These are phyloP conservation scores for Globisporangium okanoganense DNA, from an alignment of 352 stramenopile genomes.

Conservation along the genomic window DNA sequence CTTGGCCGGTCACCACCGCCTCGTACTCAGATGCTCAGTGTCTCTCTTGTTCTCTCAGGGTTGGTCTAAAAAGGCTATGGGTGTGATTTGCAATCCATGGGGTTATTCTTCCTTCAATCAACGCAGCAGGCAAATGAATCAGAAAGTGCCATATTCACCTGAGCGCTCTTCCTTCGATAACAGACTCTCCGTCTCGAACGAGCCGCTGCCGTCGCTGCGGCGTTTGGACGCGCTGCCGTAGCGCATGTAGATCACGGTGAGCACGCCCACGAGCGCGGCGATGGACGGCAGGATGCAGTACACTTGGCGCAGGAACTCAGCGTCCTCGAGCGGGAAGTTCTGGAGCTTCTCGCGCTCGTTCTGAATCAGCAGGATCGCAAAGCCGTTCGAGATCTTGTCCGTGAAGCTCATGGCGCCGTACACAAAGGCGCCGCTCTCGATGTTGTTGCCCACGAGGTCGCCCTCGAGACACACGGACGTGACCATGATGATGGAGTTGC, in stretches of 20 bases:
- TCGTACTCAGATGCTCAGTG: background rate
- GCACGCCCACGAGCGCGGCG: constrained; percentile 47
- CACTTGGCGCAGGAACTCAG: constrained; percentile 66
- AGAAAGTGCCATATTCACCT: constrained; percentile 20
- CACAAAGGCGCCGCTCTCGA: constrained; percentile 82
- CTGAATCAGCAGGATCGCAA: constrained; percentile 80
- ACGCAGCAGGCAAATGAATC: constrained; percentile 2
- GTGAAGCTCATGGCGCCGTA: constrained; percentile 88
- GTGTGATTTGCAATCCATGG: background rate
- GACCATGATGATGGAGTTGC: constrained; percentile 88
- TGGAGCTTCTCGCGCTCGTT: constrained; percentile 74
- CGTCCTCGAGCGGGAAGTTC: constrained; percentile 46
- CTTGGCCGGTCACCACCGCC: background rate
- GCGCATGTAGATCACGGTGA: constrained; percentile 74
- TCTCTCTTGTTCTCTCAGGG: background rate
- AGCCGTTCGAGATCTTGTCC: constrained; percentile 85
- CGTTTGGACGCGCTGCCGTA: constrained; percentile 46
- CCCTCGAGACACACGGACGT: constrained; percentile 80
- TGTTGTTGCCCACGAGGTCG: constrained; percentile 76
- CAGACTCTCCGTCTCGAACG: constrained; percentile 28
- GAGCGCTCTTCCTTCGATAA: constrained; percentile 16
- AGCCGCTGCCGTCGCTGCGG: constrained; percentile 16
- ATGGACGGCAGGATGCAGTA: constrained; percentile 71
- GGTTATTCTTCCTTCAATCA: constrained; percentile 1
- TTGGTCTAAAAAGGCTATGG: background rate